Base-by-base conservation (phyloP, 2,329 filamentous ascomycete genomes). In the Epicoccum sorghinum region DNA sequence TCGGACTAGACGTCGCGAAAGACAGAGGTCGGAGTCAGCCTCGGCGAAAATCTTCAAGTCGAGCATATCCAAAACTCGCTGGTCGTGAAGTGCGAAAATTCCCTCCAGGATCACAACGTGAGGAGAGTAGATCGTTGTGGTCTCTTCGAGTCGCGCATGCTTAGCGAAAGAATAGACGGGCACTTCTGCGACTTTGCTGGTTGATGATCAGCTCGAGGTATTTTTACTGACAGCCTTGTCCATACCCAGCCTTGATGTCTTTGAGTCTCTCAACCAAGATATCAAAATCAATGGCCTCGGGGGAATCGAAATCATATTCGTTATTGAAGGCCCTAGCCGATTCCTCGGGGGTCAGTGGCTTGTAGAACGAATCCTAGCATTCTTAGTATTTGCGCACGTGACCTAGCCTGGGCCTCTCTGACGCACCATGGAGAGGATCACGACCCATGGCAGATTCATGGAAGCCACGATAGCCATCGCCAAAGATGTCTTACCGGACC, bases 31-130 rank as follows among this genome's bases (percentile, higher is more conserved):
- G 59, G 89, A 88, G 75, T 99, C 95, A 36, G 95, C 96, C 76
- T 98, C 95, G 55, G 95, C 96, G 73, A 96, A 99, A 47, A 99
- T 96, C 77, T 91, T 96, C 80, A 98, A 90, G 75, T 99, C 95
- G 59, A 98, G 79, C 61, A 99, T 79, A 14, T 96, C 89, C 55
- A 95, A 78, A 4, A 99, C 88, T 55, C 93, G 85, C 23, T 85
- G 86, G 69, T 99, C 95, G 69, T 97, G 92, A 10, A 99, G 80
- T 7, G 95, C 95, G 76, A 99, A 91, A 27, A 99, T 99, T 18
- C 95, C 95, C 79, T 99, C 95, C 12, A 99, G 78, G 41, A 99
- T 92, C 24, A 99, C 81, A 23, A 99, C 95, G 75, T 96, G 95
- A 1, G 95, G 95, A 4, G 95, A 98, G 73, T 99, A 99, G 57